A percentile compares a stretch with the other conserved stretches of the same genome.
These are phyloP conservation scores for Oehlia diaphana DNA, from an alignment of 192 early-diverging fungal species.

Conservation along the genomic window DNA sequence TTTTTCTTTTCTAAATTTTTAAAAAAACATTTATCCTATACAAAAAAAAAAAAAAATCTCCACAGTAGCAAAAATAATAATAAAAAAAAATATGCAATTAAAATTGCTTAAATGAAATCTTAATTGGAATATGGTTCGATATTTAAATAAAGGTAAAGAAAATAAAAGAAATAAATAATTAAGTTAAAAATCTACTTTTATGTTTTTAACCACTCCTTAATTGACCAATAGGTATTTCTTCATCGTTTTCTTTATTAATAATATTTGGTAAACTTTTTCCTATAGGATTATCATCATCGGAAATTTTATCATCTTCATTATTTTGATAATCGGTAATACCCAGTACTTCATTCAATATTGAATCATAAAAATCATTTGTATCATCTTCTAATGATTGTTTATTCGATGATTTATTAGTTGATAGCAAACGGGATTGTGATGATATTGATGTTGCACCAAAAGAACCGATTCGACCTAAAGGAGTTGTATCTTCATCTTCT, in stretches of 20 bases:
- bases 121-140: too few relatives aligned
- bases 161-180: neutral
- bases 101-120: too few relatives aligned
- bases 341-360: neutral
- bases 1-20: too few relatives aligned
- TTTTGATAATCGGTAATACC: neutral
- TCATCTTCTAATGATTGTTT: neutral
- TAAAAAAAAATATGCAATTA: too few relatives aligned
- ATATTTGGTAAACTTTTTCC: neutral
- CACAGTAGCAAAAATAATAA: too few relatives aligned
- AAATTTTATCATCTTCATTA: neutral
- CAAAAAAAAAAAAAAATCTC: too few relatives aligned
- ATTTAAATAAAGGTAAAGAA: neutral
- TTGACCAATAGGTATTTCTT: neutral
- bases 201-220: neutral
- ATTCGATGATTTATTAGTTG: neutral
- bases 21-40: too few relatives aligned
- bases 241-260: neutral
- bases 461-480: neutral
- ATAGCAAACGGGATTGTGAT: neutral
- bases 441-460: neutral
- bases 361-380: neutral
- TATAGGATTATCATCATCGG: neutral
- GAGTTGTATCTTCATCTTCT: neutral
- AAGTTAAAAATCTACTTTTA: too few relatives aligned